Evolutionary conservation across 257 asterid species (phyloP), one percentile per base, ranked within the genome.

Genomic region (Solanum etuberosum): DNA sequence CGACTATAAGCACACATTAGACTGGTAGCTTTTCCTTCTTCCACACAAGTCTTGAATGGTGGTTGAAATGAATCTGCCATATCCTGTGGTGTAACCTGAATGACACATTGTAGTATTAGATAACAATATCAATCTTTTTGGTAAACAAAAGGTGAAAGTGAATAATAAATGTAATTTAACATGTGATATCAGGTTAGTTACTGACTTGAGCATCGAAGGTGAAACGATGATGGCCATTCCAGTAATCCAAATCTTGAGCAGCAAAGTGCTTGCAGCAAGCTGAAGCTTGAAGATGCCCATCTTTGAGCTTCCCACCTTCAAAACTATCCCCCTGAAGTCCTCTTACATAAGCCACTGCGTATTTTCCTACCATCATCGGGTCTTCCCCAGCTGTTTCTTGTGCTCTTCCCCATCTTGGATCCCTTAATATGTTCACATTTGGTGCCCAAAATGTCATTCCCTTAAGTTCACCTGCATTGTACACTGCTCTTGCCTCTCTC

Each of bases 231-330:
- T 93, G 70, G 21, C 94, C 93, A 4, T 92, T 86, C 98, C 98
- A 95, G 54, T 88, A 92, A 86, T 95, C 98, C 87, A 95, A 86
- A 91, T 95, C 98, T 86, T 95, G 94, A 34, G 98, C 98, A 12
- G 96, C 91, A 91, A 82, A 93, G 90, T 94, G 96, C 73, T 95
- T 95, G 86, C 98, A 94, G 88, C 98, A 94, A 83, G 98, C 98
- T 10, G 98, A 95, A 42, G 95, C 95, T 88, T 92, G 92, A 25
- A 95, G 93, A 9, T 80, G 87, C 16, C 93, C 90, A 51, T 91
- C 91, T 37, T 87, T 88, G 15, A 91, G 91, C 80, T 83, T 43
- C 12, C 95, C 96, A 14, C 96, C 98, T 86, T 89, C 92, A 48
- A 92, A 92, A 83, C 91, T 91, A 57, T 95, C 98, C n/a, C 98